Evolutionary conservation across 78 protist species (phyloP), one percentile per base, ranked within the genome.

Genomic region (Chrysochromulina tobinii): DNA sequence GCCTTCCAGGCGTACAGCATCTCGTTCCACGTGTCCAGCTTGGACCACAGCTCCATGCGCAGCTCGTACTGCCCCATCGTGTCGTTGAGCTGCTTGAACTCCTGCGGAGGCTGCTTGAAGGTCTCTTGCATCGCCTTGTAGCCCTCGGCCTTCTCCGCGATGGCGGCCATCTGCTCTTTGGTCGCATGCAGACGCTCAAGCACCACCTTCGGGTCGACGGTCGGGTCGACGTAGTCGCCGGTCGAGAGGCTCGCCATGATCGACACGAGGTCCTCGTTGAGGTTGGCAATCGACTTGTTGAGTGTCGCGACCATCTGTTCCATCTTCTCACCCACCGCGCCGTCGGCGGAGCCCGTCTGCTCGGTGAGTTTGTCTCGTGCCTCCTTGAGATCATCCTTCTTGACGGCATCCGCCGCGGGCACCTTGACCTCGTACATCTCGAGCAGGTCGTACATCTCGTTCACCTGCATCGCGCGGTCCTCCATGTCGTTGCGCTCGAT

Each of bases 401-500:
- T 89, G 27, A 88, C 91, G 38, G 81, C 50, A 48, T 89, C 92
- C 58, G 61, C 7, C 25, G 81, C 0, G 1, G 87, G 87, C 51
- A 89, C 48, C 79, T 89, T 89, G 61, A 89, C 81, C 15, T 79
- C 88, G 92, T 55, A 79, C 57, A 58, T 1, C 55, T 54, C 61
- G 27, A 89, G 79, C 23, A 89, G 79, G 23, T 61, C 81, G 92
- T 89, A 89, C 92, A 89, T 89, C 20, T 89, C 92, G 64, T 61
- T 64, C 15, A 86, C 89, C 6, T 68, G 54, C 15, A 54, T 64
- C 51, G 79, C 88, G 25, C 18, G 15, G 50, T 55, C 61, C 50
- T 55, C 25, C 55, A 90, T n/a, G 21, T 9, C 54, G 21, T 81
- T 54, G 59, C 54, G 1, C 54, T 23, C 53, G 53, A 1, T 48